phyloP scores from a whole-genome alignment of 202 grass and related monocot genomes.

The Carex arenaria region DNA sequence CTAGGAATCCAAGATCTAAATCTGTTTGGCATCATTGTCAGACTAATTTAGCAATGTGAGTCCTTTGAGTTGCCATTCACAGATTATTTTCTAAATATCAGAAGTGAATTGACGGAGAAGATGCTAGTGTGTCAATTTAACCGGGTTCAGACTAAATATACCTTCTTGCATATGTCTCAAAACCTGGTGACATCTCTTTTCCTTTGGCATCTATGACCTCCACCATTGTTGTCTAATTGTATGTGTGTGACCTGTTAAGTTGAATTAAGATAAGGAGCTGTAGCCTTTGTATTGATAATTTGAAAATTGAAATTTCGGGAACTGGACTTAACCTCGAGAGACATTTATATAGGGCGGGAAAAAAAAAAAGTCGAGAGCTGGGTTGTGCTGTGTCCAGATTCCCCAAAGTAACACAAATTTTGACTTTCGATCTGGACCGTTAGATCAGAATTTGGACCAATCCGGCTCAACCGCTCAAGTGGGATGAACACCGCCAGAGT shows the following conservation, averaged over 20 bases:
- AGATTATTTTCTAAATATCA: not conserved
- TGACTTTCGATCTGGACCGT: no score
- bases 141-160: not conserved
- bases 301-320: no score
- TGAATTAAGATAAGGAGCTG: not conserved
- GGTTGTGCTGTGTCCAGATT: no score
- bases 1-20: not conserved
- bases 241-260: not conserved
- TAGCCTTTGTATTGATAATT: no score
- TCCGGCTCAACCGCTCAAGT: no score
- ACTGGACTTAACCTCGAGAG: not conserved
- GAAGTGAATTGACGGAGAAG: not conserved
- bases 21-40: not conserved
- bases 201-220: not conserved
- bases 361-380: not conserved
- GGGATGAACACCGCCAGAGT: no score
- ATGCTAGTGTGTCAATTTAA: not conserved
- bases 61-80: slow-evolving; percentile 14
- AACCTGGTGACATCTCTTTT: not conserved
- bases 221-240: not conserved
- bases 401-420: no score
- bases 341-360: not conserved
- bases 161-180: not conserved
- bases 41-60: not conserved
- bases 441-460: no score